phyloP scores from a whole-genome alignment of 2,329 filamentous ascomycete species.

The Sclerotinia sclerotiorum region DNA sequence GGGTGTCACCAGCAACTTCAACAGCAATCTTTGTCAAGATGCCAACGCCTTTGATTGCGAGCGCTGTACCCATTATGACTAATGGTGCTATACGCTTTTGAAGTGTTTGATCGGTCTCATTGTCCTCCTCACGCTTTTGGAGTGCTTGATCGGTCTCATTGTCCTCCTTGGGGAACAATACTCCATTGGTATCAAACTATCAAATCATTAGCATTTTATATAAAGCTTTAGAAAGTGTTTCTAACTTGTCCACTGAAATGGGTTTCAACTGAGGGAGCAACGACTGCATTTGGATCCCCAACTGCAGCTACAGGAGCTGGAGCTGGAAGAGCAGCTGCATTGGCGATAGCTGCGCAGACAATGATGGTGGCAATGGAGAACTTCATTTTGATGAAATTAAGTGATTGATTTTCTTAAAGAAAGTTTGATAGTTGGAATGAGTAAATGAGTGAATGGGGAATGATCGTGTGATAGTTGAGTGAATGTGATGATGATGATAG shows the following conservation, averaged over 20 bases:
- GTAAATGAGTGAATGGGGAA: neutral
- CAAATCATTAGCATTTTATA: neutral
- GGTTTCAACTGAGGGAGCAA: neutral
- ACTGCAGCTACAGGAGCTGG: too few relatives aligned
- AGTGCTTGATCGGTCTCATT: neutral
- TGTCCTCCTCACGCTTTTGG: neutral
- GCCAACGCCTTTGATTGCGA: neutral
- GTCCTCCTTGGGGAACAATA: neutral
- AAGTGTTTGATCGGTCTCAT: neutral
- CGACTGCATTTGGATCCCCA: neutral
- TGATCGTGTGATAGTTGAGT: neutral
- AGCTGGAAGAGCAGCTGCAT: neutral
- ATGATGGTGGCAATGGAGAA: neutral
- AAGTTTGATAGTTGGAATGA: neutral
- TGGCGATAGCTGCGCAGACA: neutral
- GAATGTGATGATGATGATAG: neutral
- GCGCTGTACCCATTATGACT: neutral
- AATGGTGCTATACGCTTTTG: neutral
- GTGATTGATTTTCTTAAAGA: neutral
- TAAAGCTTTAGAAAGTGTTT: neutral
- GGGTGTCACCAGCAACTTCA: neutral
- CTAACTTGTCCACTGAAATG: neutral
- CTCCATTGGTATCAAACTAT: neutral
- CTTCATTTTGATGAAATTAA: constrained; percentile 1
- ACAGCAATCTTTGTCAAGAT: neutral